Percentiles rank a stretch among this genome's conserved stretches.
Evolutionary conservation across 495 filamentous ascomycete species (phyloP).

Genomic region (Hyaloscypha hepaticicola): DNA sequence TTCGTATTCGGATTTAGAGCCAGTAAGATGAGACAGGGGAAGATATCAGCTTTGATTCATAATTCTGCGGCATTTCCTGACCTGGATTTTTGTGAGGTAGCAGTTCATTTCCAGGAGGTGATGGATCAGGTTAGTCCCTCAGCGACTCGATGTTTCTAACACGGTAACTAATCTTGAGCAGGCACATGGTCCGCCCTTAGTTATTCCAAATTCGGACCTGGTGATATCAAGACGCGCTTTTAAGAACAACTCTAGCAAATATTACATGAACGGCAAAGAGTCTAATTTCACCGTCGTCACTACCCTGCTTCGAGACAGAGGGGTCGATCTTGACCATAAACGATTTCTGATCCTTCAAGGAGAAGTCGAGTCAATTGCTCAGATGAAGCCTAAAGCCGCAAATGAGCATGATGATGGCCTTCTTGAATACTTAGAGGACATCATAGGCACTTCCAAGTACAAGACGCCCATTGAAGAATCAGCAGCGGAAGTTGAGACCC

Average conservation of each 20-base stretch:
- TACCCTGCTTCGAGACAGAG: constrained; percentile 79
- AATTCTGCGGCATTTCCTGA: constrained; percentile 87
- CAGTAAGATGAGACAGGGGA: constrained; percentile 99
- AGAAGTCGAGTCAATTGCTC: constrained; percentile 96
- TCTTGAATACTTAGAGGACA: constrained; percentile 95
- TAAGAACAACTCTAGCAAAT: constrained; percentile 97
- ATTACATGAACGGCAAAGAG: constrained; percentile 87
- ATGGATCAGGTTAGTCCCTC: constrained; percentile 59
- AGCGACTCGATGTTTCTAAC: neutral
- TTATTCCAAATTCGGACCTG: constrained; percentile 78
- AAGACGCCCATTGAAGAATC: constrained; percentile 95
- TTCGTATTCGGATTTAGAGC: constrained; percentile 98
- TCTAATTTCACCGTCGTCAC: constrained; percentile 92
- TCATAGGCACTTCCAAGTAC: constrained; percentile 97
- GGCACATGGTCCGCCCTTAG: constrained; percentile 67
- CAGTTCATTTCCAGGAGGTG: constrained; percentile 93
- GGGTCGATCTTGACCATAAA: constrained; percentile 96
- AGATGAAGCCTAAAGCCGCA: constrained; percentile 96
- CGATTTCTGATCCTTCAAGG: constrained; percentile 96
- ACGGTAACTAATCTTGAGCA: constrained; percentile 28
- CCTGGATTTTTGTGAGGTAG: constrained; percentile 87
- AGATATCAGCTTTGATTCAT: constrained; percentile 95
- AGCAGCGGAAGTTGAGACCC: constrained; percentile 79
- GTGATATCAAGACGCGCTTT: constrained; percentile 90
- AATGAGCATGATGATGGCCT: constrained; percentile 95